Evolutionary conservation across 1,139 yeast species (phyloP), one percentile per base, ranked within the genome.

Genomic region (Geotrichum macrosporum): DNA sequence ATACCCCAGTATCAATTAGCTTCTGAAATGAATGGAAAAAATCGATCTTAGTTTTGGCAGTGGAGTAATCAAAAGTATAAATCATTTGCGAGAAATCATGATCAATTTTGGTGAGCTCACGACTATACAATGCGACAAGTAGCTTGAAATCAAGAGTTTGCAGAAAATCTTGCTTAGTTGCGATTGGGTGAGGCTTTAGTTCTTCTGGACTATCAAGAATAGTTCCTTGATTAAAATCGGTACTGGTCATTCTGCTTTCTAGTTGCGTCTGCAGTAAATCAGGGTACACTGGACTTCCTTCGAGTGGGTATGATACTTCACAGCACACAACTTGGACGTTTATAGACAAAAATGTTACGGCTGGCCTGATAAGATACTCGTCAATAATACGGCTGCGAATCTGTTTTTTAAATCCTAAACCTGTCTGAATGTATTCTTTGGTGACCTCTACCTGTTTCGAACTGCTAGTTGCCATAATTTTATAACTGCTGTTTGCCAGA

Each of bases 371-470:
- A 63, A 57, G 72, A 67, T 47, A 71, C 61, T 63, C 76, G 3
- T 70, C 65, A 2, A 71, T 44, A 3, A 85, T 73, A 46, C 64
- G 67, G 20, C 77, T 64, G 39, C 71, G 68, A 34, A 75, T 64
- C 43, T 77, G 71, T 43, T 64, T 61, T 53, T 71, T 75, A 63
- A 79, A 84, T 0, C 88, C 69, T n/a, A 32, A 33, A 35, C 57
- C 56, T 3, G 67, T 60, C 54, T 73, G 72, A 0, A 84, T 61
- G 50, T 64, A 58, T 26, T 80, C 80, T 53, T 79, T 79, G 57
- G 77, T 78, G 24, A 84, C 67, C 3, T 76, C 62, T 1, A 84
- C 64, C 48, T 79, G 81, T 57, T 76, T 77, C 24, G 78, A 79
- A 58, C 76, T 83, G 42, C 81, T 57, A 0, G 94, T 82, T 45